phyloP scores from a whole-genome alignment of 805 yeast species.

The Wickerhamomyces chaumierensis region DNA sequence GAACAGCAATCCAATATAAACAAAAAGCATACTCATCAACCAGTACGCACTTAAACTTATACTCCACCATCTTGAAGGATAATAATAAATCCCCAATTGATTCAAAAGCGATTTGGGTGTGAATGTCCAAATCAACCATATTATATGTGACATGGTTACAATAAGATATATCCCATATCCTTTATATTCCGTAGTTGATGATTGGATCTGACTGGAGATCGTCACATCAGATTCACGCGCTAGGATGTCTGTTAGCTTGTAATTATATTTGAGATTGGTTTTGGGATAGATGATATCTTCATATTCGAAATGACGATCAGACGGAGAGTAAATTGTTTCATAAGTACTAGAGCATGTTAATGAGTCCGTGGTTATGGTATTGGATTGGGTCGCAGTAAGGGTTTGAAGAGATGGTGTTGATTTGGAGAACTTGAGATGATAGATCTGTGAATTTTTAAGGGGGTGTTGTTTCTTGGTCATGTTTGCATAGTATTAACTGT shows the following conservation, averaged over 20 bases:
- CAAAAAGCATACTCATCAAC: conserved; percentile 60
- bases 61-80: conserved; percentile 92
- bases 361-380: background rate
- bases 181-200: conserved; percentile 65
- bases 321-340: background rate
- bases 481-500: no score
- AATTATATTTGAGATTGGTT: background rate
- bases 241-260: conserved; percentile 33
- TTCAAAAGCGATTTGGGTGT: conserved; percentile 51
- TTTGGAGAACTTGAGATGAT: background rate
- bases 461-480: no score
- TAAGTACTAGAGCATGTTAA: background rate
- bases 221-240: conserved; percentile 61
- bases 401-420: background rate
- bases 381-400: background rate
- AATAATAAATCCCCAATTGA: conserved; percentile 47
- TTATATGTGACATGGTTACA: conserved; percentile 39
- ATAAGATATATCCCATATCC: conserved; percentile 80
- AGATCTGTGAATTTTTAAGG: no score
- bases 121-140: conserved; percentile 66
- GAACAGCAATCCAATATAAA: conserved; percentile 56
- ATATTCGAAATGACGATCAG: conserved; percentile 8
- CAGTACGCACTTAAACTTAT: conserved; percentile 63
- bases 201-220: conserved; percentile 36
- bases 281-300: conserved; percentile 12